Evolutionary conservation across 805 yeast genomes (phyloP).

Genomic region (Lachancea meyersii): DNA sequence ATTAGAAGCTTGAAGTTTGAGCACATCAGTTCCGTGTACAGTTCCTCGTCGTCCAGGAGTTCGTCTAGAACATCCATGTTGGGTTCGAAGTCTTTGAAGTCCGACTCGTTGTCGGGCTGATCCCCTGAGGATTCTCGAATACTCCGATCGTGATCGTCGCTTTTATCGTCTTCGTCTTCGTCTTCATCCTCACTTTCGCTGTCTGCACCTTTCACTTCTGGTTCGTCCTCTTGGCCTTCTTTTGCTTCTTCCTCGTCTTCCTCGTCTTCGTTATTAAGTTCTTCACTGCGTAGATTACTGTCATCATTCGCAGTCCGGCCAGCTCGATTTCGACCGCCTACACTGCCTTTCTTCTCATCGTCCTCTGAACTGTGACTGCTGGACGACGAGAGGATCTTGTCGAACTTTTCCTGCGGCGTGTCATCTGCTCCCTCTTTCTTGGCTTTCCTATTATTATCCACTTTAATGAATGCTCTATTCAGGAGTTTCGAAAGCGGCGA

Average conservation of each 20-base stretch:
- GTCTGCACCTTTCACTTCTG: not conserved
- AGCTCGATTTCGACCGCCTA: slow-evolving; percentile 5
- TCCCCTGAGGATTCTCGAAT: slow-evolving; percentile 11
- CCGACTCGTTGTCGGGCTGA: slow-evolving; percentile 32
- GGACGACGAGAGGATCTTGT: slow-evolving; percentile 3
- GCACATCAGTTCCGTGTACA: slow-evolving; percentile 64
- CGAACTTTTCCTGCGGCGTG: slow-evolving; percentile 13
- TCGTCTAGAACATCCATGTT: slow-evolving; percentile 44
- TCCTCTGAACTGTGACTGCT: slow-evolving; percentile 4
- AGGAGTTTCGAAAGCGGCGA: slow-evolving; percentile 48
- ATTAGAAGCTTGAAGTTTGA: slow-evolving; percentile 73
- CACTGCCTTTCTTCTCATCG: slow-evolving; percentile 28
- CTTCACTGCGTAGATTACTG: too few relatives aligned
- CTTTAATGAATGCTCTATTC: slow-evolving; percentile 33
- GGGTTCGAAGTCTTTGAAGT: slow-evolving; percentile 36
- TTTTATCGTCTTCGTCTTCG: slow-evolving; percentile 11
- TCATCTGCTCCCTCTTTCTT: slow-evolving; percentile 12
- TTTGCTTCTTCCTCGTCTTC: not conserved
- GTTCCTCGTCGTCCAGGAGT: slow-evolving; percentile 66
- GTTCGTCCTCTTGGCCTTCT: slow-evolving; percentile 25
- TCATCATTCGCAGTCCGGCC: too few relatives aligned
- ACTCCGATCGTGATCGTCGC: slow-evolving; percentile 20
- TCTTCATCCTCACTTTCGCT: slow-evolving; percentile 29
- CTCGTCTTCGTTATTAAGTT: too few relatives aligned
- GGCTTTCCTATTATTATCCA: not conserved